These are phyloP conservation scores for Bruguiera hainesii DNA, from an alignment of 441 rosid genomes.

Conservation along the genomic window DNA sequence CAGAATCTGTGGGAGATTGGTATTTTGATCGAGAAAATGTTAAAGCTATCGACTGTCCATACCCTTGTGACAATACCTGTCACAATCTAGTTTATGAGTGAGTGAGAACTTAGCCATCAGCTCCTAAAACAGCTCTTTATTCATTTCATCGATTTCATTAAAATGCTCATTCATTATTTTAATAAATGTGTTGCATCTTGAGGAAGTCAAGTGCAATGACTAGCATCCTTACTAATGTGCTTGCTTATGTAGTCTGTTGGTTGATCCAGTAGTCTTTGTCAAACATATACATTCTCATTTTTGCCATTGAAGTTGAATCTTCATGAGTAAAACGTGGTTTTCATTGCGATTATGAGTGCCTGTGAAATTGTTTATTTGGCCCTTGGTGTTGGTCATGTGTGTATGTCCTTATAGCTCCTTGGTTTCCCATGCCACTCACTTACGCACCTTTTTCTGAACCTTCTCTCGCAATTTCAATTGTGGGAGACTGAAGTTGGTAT, in stretches of 20 bases:
- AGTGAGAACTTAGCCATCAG: slow-evolving; percentile 24
- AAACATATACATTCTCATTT: slow-evolving; percentile 1
- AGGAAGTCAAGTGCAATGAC: slow-evolving; percentile 15
- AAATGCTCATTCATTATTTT: slow-evolving; percentile 21
- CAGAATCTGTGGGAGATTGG: slow-evolving; percentile 95
- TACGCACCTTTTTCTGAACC: slow-evolving; percentile 9
- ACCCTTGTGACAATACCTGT: slow-evolving; percentile 86
- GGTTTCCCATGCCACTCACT: not conserved
- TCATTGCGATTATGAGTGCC: no score
- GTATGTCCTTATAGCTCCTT: not conserved
- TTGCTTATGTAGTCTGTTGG: slow-evolving; percentile 1
- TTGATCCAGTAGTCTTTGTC: not conserved
- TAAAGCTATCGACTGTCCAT: slow-evolving; percentile 73
- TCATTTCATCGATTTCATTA: slow-evolving; percentile 17
- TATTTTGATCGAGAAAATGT: slow-evolving; percentile 69
- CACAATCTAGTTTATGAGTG: slow-evolving; percentile 70
- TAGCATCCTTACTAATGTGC: slow-evolving; percentile 12
- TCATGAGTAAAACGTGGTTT: not conserved
- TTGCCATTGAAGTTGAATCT: not conserved
- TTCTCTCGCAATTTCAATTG: slow-evolving; percentile 14
- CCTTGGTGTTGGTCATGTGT: not conserved
- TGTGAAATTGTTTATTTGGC: no score
- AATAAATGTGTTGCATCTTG: slow-evolving; percentile 16
- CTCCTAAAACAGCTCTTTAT: slow-evolving; percentile 18
- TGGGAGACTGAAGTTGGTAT: slow-evolving; percentile 28